These are phyloP conservation scores for Gnaphalium uliginosum DNA, from an alignment of 129 eudicot species.

Conservation along the genomic window DNA sequence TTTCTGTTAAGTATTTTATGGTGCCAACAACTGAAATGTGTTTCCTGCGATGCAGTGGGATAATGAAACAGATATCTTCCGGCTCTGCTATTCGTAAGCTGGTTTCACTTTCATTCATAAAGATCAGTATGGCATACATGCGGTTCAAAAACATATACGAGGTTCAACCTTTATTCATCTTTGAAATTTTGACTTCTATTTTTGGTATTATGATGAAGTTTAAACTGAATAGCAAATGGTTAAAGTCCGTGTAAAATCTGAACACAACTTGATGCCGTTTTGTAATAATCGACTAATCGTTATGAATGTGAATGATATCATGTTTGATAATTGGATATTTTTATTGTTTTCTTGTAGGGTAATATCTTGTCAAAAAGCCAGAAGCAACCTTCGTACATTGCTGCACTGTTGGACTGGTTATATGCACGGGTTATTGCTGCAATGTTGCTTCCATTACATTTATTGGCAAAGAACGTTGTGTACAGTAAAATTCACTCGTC, in stretches of 20 bases:
- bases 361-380: slow-evolving; percentile 53
- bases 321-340: slow-evolving; percentile 7
- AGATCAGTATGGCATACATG: slow-evolving; percentile 87
- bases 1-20: not conserved
- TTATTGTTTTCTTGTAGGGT: slow-evolving; percentile 52
- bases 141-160: slow-evolving; percentile 78
- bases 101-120: slow-evolving; percentile 60
- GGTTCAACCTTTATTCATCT: slow-evolving; percentile 45
- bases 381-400: slow-evolving; percentile 55
- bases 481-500: not conserved
- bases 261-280: not conserved
- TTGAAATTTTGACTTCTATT: slow-evolving; percentile 18
- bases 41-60: slow-evolving; percentile 63
- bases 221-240: no score
- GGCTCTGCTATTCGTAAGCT: slow-evolving; percentile 66
- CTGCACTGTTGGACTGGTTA: slow-evolving; percentile 59
- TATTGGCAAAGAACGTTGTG: slow-evolving; percentile 14
- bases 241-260: no score
- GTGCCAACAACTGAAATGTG: not conserved
- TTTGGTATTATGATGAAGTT: not conserved
- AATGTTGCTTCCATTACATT: slow-evolving; percentile 73
- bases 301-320: slow-evolving; percentile 14
- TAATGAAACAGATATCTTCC: slow-evolving; percentile 73
- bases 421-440: slow-evolving; percentile 69
- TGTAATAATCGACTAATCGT: not conserved